Base-by-base conservation (phyloP, 345 rosid genomes). In the Turritis glabra region DNA sequence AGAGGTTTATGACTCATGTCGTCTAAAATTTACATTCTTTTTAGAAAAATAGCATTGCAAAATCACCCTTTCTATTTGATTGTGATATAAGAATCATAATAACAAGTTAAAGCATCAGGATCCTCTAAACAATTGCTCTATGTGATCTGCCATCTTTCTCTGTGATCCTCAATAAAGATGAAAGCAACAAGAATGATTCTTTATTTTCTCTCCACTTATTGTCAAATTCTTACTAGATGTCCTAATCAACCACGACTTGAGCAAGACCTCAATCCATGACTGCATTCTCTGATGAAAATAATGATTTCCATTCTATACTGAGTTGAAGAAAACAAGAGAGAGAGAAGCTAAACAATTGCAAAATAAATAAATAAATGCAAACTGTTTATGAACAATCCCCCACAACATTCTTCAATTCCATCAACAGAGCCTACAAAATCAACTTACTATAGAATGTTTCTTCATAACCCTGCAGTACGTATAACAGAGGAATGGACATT, bases 341-440 rank as follows among this genome's bases (percentile, higher is more conserved):
- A 14, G 13, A 67, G 27, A 10, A 71, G 26, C 23, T 69, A 23
- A 21, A 57, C 30, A 44, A 9, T 0, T 41, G 27, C 56, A 51
- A 52, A 52, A 52, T 48, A 2, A n/a, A 41, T 53, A 18, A 7
- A 27, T 9, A 22, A 38, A 44, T 57, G 62, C 64, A 46, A 22
- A 58, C 19, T 35, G 52, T 35, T 61, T 51, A 38, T 71, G 14
- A 59, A 59, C 61, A 52, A 67, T 38, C 17, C 60, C 35, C 60
- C 35, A 23, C 35, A 55, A 29, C 53, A 26, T 74, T 32, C 35
- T 56, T 55, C 29, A 64, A 5, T 55, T 25, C 41, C 46, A 74
- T 65, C 51, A 62, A 65, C 64, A 43, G 56, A 47, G 22, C 43
- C 43, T 64, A 40, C 35, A 64, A 52, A 43, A 54, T 44, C 66